Evolutionary conservation across 805 yeast genomes (phyloP), one percentile per base, ranked within the genome.

Genomic region (Wickerhamiella azyma): DNA sequence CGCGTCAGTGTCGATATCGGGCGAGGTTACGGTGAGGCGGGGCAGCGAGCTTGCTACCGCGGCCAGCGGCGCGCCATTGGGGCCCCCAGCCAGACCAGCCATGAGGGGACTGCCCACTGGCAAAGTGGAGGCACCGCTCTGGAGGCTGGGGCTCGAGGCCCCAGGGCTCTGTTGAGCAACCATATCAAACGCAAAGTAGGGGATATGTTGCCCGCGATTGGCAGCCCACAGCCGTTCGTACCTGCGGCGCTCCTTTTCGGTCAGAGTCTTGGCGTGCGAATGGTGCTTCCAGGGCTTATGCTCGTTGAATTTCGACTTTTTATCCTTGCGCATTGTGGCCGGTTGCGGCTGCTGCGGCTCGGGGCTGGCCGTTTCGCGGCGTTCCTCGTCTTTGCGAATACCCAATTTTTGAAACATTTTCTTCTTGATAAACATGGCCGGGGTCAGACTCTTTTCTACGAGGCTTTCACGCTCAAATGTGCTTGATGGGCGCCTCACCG

Each of bases 201-300:
- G 39, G 18, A 56, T 51, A 41, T 60, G 63, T 11, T 53, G 57
- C 2, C 92, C 94, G 51, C 75, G 76, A 59, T 92, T 92, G 29
- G 94, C 77, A 0, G 81, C 94, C 95, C 95, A 92, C 13, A 92
- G 74, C 21, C 94, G 94, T 61, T 88, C 96, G 61, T 89, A 92
- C 33, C 97, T 65, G 59, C 86, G 86, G 49, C 84, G 71, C 59
- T 92, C 97, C 13, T 54, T 51, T n/a, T 64, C 69, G 2, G 67
- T 60, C 30, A 71, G 66, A 60, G 52, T 67, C 59, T 51, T 56
- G 5, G 77, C 67, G 49, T 76, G 82, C 26, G 67, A 68, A 62
- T 85, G 96, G 55, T 80, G 78, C 55, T 88, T 86, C 96, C 96
- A 86, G 0, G 97, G 97, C 61, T 86, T 85, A 49, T 82, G 84